A percentile compares a stretch with the other conserved stretches of the same genome.
Evolutionary conservation across 176 grass and related monocot species (phyloP).

Genomic region (Avena sativa): DNA sequence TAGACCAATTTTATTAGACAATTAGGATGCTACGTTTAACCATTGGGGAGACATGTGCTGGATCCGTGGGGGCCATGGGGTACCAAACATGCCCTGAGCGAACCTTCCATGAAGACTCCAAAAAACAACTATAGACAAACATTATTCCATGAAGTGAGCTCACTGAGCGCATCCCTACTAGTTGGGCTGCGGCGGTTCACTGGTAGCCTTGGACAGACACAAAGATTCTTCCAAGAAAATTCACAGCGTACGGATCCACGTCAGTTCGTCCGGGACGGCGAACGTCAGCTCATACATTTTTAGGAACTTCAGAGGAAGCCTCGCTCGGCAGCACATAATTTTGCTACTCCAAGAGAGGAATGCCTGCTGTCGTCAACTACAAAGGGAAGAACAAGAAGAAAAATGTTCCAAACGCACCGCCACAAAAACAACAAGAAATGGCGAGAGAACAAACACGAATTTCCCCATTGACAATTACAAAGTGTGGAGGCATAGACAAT

Average conservation of each 20-base stretch:
- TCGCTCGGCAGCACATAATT: background rate
- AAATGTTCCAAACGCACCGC: background rate
- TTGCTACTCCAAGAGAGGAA: background rate
- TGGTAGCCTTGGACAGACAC: background rate
- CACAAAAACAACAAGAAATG: background rate
- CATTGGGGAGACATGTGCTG: too few species aligned
- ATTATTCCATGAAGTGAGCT: background rate
- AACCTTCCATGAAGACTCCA: background rate
- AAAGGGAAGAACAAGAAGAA: background rate
- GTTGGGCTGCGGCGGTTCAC: background rate
- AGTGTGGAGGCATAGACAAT: background rate
- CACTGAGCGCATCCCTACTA: background rate
- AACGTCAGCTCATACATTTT: background rate
- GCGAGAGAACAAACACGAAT: background rate
- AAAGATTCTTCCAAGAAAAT: constrained; percentile 2
- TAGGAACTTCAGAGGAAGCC: constrained; percentile 17
- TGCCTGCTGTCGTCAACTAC: background rate
- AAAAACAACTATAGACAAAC: background rate
- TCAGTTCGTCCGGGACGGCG: background rate
- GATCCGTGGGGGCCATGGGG: too few species aligned
- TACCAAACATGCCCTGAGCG: too few species aligned
- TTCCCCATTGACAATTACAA: constrained; percentile 11
- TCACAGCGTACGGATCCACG: background rate
- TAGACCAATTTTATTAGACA: too few species aligned
- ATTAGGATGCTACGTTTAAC: too few species aligned